Percentiles rank a stretch among this genome's conserved stretches.
Evolutionary conservation across 345 rosid species (phyloP).

Genomic region (Boechera stricta): DNA sequence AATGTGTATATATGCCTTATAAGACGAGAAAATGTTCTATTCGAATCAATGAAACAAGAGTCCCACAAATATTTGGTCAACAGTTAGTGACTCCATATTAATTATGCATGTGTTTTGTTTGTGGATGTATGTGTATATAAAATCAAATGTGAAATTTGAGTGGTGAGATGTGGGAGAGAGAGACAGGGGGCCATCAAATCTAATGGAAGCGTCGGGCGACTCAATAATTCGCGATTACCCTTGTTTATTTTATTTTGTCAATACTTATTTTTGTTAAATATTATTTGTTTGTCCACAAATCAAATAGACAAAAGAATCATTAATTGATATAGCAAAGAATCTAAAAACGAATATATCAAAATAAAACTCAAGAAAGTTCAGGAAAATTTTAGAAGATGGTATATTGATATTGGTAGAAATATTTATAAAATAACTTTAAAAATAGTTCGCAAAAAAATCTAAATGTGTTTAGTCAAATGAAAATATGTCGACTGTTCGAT

Average conservation of each 20-base stretch:
- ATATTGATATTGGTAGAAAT: background rate
- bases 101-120: background rate
- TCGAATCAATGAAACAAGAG: slow-evolving; percentile 15
- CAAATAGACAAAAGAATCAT: background rate
- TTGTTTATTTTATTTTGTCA: background rate
- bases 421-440: background rate
- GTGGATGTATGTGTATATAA: background rate
- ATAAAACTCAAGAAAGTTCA: background rate
- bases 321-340: background rate
- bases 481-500: background rate
- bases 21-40: background rate
- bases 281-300: background rate
- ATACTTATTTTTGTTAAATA: background rate
- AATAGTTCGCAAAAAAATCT: background rate
- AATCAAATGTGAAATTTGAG: background rate
- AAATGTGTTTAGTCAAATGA: background rate
- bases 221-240: slow-evolving; percentile 31
- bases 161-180: slow-evolving; percentile 25
- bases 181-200: slow-evolving; percentile 44
- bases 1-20: too few species aligned
- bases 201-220: slow-evolving; percentile 38
- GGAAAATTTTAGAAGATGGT: background rate
- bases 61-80: slow-evolving; percentile 18
- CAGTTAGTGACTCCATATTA: slow-evolving; percentile 15
- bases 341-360: background rate